A percentile compares a stretch with the other conserved stretches of the same genome.
Evolutionary conservation across 2,329 filamentous ascomycete genomes (phyloP).

Genomic region (Fusarium falciforme): DNA sequence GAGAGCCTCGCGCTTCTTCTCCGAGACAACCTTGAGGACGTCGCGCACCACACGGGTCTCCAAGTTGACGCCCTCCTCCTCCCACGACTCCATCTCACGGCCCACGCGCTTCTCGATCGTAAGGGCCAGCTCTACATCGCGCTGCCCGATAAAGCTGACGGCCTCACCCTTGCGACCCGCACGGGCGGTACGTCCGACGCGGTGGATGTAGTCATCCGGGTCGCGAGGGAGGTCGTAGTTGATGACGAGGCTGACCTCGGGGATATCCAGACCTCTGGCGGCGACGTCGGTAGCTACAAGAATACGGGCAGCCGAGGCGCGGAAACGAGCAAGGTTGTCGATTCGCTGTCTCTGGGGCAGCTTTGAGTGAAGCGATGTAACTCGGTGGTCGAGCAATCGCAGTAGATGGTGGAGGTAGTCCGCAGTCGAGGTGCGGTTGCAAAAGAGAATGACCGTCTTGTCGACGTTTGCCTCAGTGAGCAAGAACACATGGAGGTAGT

Average conservation of each 20-base stretch:
- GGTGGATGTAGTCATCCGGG: conserved; percentile 96
- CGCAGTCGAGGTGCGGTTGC: conserved; percentile 90
- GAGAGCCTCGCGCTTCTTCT: conserved; percentile 93
- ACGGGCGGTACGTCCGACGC: conserved; percentile 93
- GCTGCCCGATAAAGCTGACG: conserved; percentile 90
- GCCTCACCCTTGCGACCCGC: conserved; percentile 86
- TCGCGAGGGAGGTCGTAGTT: conserved; percentile 98
- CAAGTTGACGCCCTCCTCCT: conserved; percentile 92
- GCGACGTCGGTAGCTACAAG: conserved; percentile 96
- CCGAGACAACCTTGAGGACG: conserved; percentile 88
- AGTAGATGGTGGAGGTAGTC: conserved; percentile 90
- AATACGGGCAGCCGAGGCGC: conserved; percentile 87
- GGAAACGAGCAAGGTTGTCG: conserved; percentile 90
- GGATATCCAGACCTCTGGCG: conserved; percentile 93
- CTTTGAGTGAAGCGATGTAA: conserved; percentile 90
- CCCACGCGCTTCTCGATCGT: conserved; percentile 90
- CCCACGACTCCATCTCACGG: conserved; percentile 82
- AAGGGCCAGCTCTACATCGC: conserved; percentile 90
- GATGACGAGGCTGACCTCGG: conserved; percentile 87
- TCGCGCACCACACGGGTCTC: conserved; percentile 89
- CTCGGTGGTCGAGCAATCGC: conserved; percentile 85
- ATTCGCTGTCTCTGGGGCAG: conserved; percentile 87
- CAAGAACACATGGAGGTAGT: conserved; percentile 91
- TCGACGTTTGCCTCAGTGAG: conserved; percentile 79
- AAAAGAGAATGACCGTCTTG: conserved; percentile 91